phyloP scores from a whole-genome alignment of 371 early-diverging fungal genomes.

The Mucor sp. region DNA sequence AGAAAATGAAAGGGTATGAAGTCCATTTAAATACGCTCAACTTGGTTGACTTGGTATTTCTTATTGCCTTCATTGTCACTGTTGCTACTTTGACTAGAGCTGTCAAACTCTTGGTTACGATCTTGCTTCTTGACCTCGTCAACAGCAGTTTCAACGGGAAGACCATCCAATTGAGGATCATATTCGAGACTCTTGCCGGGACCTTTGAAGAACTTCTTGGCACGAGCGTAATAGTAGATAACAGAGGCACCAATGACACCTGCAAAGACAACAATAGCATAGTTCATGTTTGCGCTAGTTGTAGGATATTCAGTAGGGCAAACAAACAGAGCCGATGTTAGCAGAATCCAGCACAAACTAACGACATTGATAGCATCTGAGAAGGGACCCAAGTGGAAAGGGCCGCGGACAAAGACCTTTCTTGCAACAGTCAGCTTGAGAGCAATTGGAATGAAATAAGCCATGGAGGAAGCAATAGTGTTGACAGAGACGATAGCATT shows the following conservation, averaged over 20 bases:
- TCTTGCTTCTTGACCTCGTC: background rate
- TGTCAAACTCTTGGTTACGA: background rate
- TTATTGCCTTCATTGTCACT: background rate
- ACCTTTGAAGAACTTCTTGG: constrained; percentile 53
- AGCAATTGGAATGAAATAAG: constrained; percentile 73
- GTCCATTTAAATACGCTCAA: background rate
- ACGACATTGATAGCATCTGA: constrained; percentile 48
- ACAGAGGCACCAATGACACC: constrained; percentile 33
- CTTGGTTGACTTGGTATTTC: background rate
- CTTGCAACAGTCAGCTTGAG: constrained; percentile 56
- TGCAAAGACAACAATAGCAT: constrained; percentile 42
- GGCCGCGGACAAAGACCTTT: constrained; percentile 55
- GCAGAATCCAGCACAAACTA: constrained; percentile 55
- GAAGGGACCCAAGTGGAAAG: constrained; percentile 60
- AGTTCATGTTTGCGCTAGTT: constrained; percentile 52
- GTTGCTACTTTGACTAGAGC: background rate
- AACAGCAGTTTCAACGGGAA: background rate
- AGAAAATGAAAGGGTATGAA: background rate
- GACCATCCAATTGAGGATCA: constrained; percentile 22
- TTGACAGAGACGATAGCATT: constrained; percentile 73
- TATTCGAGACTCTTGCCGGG: constrained; percentile 38
- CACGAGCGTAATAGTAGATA: constrained; percentile 52
- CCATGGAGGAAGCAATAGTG: constrained; percentile 72
- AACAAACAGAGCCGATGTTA: constrained; percentile 64
- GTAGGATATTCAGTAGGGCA: constrained; percentile 62